Percentiles rank a stretch among this genome's conserved stretches.
Conservation (phyloP, 2,329 filamentous ascomycete species). For the Zymoseptoria passerinii region DNA sequence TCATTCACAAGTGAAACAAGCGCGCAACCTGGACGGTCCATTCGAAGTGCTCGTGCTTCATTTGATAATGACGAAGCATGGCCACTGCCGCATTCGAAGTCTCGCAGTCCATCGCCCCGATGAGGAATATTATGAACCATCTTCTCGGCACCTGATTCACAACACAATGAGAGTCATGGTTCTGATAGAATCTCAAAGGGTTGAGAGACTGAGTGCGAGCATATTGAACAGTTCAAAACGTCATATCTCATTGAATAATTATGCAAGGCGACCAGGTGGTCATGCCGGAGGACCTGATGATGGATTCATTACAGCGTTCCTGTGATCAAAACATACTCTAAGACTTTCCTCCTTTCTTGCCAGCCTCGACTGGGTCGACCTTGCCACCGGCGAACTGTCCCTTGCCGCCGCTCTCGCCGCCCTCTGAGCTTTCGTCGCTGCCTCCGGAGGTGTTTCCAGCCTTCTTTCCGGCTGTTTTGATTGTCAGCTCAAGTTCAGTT, state of each 20-base stretch:
- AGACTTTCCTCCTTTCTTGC: constrained; percentile 9
- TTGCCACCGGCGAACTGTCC: constrained; percentile 19
- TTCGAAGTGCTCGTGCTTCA: neutral
- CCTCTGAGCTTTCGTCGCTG: constrained; percentile 4
- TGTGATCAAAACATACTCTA: neutral
- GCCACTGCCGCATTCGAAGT: neutral
- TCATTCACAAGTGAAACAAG: neutral
- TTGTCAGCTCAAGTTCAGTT: too few species aligned
- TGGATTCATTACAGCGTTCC: neutral
- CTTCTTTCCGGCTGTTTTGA: constrained; percentile 29
- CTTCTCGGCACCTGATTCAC: too few species aligned
- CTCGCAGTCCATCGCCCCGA: neutral
- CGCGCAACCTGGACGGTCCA: neutral
- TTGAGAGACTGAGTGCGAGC: neutral
- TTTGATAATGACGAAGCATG: neutral
- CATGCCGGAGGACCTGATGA: neutral
- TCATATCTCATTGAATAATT: neutral
- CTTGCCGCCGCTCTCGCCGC: constrained; percentile 16
- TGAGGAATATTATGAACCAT: neutral
- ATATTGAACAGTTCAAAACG: neutral
- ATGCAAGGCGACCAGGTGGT: neutral
- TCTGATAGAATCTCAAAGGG: neutral
- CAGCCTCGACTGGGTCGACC: constrained; percentile 7
- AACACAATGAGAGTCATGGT: neutral
- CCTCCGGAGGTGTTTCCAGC: constrained; percentile 27